Evolutionary conservation across 768 basidiomycete genomes (phyloP).

Genomic region (Tulasnella sp.): DNA sequence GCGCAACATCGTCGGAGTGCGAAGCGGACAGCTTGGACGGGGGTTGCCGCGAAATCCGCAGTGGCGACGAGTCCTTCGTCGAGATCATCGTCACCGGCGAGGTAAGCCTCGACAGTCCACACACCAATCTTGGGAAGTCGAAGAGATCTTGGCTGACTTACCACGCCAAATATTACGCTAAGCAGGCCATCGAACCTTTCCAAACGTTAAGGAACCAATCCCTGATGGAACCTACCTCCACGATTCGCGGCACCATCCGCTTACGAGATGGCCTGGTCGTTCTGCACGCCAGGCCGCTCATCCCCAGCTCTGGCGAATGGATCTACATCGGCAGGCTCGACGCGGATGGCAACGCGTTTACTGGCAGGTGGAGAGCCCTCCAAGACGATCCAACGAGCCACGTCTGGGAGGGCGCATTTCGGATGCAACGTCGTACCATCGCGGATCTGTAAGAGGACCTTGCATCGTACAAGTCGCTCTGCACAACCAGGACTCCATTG

Average conservation of each 20-base stretch:
- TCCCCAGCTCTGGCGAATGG: background rate
- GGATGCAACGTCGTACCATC: background rate
- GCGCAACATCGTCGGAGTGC: conserved; percentile 17
- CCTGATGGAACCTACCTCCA: conserved; percentile 3
- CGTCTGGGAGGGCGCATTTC: conserved; percentile 13
- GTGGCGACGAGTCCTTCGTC: conserved; percentile 40
- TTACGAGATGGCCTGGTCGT: conserved; percentile 6
- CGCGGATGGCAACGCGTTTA: conserved; percentile 3
- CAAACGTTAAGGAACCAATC: background rate
- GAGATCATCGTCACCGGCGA: conserved; percentile 55
- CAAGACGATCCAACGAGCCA: conserved; percentile 7
- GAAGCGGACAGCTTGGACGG: conserved; percentile 27
- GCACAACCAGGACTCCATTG: too few relatives aligned
- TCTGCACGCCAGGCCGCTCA: background rate
- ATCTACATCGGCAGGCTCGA: conserved; percentile 10
- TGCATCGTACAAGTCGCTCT: too few relatives aligned
- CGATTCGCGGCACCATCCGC: conserved; percentile 5
- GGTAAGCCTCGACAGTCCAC: conserved; percentile 28
- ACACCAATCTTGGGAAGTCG: background rate
- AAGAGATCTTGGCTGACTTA: background rate
- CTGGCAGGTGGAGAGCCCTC: conserved; percentile 7
- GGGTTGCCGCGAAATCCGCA: conserved; percentile 34
- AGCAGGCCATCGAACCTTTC: conserved; percentile 9
- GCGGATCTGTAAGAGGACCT: too few relatives aligned
- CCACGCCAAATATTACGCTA: background rate